phyloP scores from a whole-genome alignment of 2,329 filamentous ascomycete genomes.

The Blumeria graminis region DNA sequence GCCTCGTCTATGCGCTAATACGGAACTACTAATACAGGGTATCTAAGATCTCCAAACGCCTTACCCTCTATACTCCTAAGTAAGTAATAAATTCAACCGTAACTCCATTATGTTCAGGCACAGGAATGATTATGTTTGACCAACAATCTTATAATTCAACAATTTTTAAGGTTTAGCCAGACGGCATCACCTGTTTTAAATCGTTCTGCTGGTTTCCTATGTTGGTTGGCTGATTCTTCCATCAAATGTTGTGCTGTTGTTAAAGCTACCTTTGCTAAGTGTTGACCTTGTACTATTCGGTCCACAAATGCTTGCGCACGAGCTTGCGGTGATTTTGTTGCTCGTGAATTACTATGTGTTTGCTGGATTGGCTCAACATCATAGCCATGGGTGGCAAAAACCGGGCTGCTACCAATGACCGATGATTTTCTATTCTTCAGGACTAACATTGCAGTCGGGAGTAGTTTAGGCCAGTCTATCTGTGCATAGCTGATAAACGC shows the following conservation, averaged over 20 bases:
- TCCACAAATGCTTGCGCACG: background rate
- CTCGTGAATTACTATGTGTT: background rate
- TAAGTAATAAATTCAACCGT: too few relatives aligned
- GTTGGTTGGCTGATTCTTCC: background rate
- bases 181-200: background rate
- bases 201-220: background rate
- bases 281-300: background rate
- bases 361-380: background rate
- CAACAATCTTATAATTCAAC: too few relatives aligned
- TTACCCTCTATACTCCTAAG: too few relatives aligned
- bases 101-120: too few relatives aligned
- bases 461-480: background rate
- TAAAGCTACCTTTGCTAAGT: background rate
- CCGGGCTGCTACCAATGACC: background rate
- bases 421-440: background rate
- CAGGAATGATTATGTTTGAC: too few relatives aligned
- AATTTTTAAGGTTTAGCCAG: conserved; percentile 1
- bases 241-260: background rate
- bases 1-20: too few relatives aligned
- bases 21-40: too few relatives aligned
- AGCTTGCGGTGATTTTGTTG: background rate
- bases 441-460: background rate
- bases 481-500: background rate
- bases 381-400: conserved; percentile 1
- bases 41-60: too few relatives aligned